Conservation (phyloP, 306 rosid genomes). For the Astragalus membranaceus region DNA sequence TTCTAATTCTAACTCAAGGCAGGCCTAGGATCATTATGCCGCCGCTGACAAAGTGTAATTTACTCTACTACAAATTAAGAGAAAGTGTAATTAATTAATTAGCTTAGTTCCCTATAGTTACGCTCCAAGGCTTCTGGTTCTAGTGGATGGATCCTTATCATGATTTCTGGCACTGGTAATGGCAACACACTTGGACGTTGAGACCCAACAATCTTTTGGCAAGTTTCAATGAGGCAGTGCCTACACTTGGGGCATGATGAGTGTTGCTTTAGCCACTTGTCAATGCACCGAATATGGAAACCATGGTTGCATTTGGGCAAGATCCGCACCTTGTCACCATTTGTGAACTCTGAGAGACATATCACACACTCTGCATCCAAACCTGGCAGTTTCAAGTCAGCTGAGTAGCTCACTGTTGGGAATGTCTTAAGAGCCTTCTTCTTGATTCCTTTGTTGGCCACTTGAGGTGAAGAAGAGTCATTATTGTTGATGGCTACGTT, state of each 20-base stretch:
- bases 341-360: slow-evolving; percentile 57
- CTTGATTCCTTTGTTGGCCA: slow-evolving; percentile 52
- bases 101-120: background rate
- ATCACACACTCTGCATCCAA: slow-evolving; percentile 66
- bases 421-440: slow-evolving; percentile 69
- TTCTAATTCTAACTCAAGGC: too few relatives aligned
- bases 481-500: slow-evolving; percentile 21
- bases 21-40: too few relatives aligned
- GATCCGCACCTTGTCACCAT: slow-evolving; percentile 55
- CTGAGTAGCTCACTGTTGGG: slow-evolving; percentile 43
- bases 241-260: slow-evolving; percentile 91
- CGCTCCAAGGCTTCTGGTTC: slow-evolving; percentile 50
- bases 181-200: slow-evolving; percentile 2
- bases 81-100: background rate
- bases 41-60: too few relatives aligned
- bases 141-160: slow-evolving; percentile 42
- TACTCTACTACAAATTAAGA: background rate
- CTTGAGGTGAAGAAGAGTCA: slow-evolving; percentile 14
- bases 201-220: slow-evolving; percentile 57
- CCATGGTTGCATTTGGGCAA: slow-evolving; percentile 66
- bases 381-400: slow-evolving; percentile 40
- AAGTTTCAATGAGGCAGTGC: slow-evolving; percentile 61
- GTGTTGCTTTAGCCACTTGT: slow-evolving; percentile 73
- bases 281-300: slow-evolving; percentile 74
- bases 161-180: slow-evolving; percentile 27